Evolutionary conservation across 257 asterid genomes (phyloP).

Genomic region (Solanum rostratum): DNA sequence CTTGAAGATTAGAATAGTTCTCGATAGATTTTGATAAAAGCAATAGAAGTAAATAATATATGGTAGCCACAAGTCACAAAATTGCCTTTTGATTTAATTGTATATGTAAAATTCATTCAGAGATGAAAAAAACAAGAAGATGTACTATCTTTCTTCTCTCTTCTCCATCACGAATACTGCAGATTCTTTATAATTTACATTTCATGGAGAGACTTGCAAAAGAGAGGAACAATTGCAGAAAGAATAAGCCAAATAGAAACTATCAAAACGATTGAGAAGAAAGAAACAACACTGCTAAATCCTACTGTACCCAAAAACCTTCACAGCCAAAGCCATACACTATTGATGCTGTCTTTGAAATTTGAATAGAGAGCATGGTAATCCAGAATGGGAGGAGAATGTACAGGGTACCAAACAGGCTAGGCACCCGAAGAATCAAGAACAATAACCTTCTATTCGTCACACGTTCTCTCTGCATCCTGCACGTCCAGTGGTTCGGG

Average conservation of each 20-base stretch:
- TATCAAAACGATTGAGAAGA: constrained; percentile 4
- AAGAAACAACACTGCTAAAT: constrained; percentile 11
- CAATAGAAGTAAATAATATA: background rate
- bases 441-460: constrained; percentile 18
- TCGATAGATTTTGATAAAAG: background rate
- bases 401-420: constrained; percentile 11
- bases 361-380: constrained; percentile 2
- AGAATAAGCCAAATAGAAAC: constrained; percentile 6
- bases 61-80: background rate
- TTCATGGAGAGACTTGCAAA: constrained; percentile 19
- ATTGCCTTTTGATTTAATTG: background rate
- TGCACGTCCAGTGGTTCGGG: constrained; percentile 49
- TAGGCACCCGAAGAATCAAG: constrained; percentile 28
- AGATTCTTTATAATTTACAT: constrained; percentile 30
- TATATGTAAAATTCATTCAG: background rate
- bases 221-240: constrained; percentile 13
- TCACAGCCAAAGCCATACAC: background rate
- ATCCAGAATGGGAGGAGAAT: constrained; percentile 2
- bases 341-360: background rate
- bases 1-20: background rate
- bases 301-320: background rate
- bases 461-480: constrained; percentile 26
- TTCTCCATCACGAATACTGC: constrained; percentile 11
- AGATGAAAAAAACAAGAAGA: background rate
- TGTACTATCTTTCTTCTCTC: constrained; percentile 1